Evolutionary conservation across 495 filamentous ascomycete genomes (phyloP).

Genomic region (Hypoxylon cercidicola): DNA sequence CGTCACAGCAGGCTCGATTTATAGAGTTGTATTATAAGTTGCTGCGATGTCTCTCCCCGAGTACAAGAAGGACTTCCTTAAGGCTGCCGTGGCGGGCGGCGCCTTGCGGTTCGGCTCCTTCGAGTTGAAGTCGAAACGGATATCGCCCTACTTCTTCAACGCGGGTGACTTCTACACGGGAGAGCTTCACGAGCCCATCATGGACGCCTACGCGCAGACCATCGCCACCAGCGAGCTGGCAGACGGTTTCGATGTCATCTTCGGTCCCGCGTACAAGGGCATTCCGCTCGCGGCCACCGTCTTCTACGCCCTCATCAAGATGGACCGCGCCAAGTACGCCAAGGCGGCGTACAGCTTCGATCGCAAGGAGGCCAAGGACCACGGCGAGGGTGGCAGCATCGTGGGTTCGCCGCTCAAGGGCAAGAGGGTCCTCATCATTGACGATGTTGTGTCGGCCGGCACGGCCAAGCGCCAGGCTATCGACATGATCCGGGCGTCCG

Average conservation of each 20-base stretch:
- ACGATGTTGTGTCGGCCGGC: slow-evolving; percentile 96
- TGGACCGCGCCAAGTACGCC: slow-evolving; percentile 65
- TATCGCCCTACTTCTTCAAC: slow-evolving; percentile 99
- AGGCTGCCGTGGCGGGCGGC: slow-evolving; percentile 73
- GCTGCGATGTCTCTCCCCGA: slow-evolving; percentile 62
- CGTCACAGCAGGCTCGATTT: too few relatives aligned
- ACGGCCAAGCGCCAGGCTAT: slow-evolving; percentile 94
- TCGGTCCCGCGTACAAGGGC: slow-evolving; percentile 95
- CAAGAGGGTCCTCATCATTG: slow-evolving; percentile 85
- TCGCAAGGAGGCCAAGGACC: slow-evolving; percentile 93
- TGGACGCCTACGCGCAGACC: slow-evolving; percentile 81
- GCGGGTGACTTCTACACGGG: slow-evolving; percentile 85
- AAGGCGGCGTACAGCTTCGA: slow-evolving; percentile 86
- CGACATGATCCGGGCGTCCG: slow-evolving; percentile 79
- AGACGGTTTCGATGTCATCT: slow-evolving; percentile 73
- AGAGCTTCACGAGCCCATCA: slow-evolving; percentile 75
- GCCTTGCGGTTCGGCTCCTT: slow-evolving; percentile 90
- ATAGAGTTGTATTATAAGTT: background rate
- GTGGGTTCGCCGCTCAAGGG: slow-evolving; percentile 86
- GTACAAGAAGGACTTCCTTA: slow-evolving; percentile 74
- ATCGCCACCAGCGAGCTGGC: slow-evolving; percentile 59
- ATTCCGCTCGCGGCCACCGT: slow-evolving; percentile 85
- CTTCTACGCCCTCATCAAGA: slow-evolving; percentile 71
- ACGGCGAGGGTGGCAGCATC: slow-evolving; percentile 92
- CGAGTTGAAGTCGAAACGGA: slow-evolving; percentile 89